Conservation (phyloP, 805 yeast genomes). For the Kluyveromyces starmeri region DNA sequence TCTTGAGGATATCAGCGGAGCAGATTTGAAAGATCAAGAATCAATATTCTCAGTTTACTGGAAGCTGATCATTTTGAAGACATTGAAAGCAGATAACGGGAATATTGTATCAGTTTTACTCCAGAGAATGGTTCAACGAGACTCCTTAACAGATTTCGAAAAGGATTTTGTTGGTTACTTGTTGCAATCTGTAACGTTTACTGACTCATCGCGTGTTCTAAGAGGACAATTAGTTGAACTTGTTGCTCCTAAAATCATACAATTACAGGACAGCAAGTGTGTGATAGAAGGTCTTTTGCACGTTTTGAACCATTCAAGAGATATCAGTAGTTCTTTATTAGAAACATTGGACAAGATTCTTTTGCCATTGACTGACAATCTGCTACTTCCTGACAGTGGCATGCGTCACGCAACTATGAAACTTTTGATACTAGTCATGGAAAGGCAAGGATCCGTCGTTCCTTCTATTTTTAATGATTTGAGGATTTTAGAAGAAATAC, state of each 20-base stretch:
- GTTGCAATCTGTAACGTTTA: slow-evolving; percentile 27
- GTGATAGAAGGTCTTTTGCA: slow-evolving; percentile 31
- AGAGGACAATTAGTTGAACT: slow-evolving; percentile 12
- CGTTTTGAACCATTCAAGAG: slow-evolving; percentile 8
- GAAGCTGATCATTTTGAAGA: slow-evolving; percentile 39
- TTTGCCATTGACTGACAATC: slow-evolving; percentile 26
- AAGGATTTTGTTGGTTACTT: slow-evolving; percentile 38
- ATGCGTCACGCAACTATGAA: slow-evolving; percentile 44
- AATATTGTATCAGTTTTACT: slow-evolving; percentile 6
- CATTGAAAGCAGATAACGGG: slow-evolving; percentile 27
- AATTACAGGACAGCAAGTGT: slow-evolving; percentile 29
- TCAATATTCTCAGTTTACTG: slow-evolving; percentile 38
- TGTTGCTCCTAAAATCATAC: slow-evolving; percentile 18
- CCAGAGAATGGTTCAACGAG: slow-evolving; percentile 3
- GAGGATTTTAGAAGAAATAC: slow-evolving; percentile 59
- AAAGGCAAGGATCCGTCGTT: slow-evolving; percentile 21
- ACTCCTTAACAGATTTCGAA: slow-evolving; percentile 20
- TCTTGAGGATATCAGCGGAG: not conserved
- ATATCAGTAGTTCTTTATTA: not conserved
- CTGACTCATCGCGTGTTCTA: slow-evolving; percentile 1
- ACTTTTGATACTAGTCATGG: slow-evolving; percentile 32
- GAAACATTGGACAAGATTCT: slow-evolving; percentile 1
- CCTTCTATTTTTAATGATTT: slow-evolving; percentile 42
- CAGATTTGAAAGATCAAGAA: not conserved
- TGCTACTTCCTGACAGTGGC: slow-evolving; percentile 41